These are phyloP conservation scores for Ilyonectria mors-panacis DNA, from an alignment of 2,329 filamentous ascomycete genomes.

Conservation along the genomic window DNA sequence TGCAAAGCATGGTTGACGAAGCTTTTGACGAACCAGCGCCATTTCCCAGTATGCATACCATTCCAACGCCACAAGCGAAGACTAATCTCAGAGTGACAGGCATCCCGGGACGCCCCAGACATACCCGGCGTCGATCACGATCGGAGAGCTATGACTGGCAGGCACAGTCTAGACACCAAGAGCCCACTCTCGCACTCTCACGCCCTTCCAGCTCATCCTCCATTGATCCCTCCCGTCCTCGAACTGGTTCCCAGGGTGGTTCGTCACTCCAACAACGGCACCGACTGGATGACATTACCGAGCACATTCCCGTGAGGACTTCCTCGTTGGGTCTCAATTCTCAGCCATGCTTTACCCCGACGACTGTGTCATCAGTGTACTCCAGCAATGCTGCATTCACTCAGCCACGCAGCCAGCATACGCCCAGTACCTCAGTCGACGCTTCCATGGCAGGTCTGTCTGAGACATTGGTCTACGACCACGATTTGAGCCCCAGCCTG, in stretches of 20 bases:
- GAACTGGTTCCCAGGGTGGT: constrained; percentile 43
- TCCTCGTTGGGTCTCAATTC: constrained; percentile 56
- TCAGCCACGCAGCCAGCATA: constrained; percentile 60
- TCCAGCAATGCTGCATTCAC: constrained; percentile 58
- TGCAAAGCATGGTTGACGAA: constrained; percentile 37
- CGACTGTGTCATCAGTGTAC: constrained; percentile 49
- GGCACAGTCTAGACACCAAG: constrained; percentile 32
- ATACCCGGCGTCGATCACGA: constrained; percentile 25
- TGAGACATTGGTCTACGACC: constrained; percentile 45
- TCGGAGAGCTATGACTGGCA: constrained; percentile 36
- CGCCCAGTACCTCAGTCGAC: constrained; percentile 63
- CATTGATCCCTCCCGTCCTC: constrained; percentile 35
- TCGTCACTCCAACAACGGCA: constrained; percentile 29
- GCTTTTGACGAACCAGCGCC: constrained; percentile 39
- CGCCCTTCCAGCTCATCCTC: constrained; percentile 47
- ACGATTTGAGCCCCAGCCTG: constrained; percentile 26
- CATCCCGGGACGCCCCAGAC: constrained; percentile 34
- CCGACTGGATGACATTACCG: constrained; percentile 54
- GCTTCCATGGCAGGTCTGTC: constrained; percentile 35
- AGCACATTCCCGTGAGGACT: constrained; percentile 53
- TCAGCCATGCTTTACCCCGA: constrained; percentile 55
- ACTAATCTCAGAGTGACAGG: constrained; percentile 25
- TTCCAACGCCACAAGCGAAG: background rate
- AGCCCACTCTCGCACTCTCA: constrained; percentile 35
- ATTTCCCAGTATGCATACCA: constrained; percentile 32